Conservation (phyloP, 2,329 filamentous ascomycete genomes). For the Calonectria multiphialidica region DNA sequence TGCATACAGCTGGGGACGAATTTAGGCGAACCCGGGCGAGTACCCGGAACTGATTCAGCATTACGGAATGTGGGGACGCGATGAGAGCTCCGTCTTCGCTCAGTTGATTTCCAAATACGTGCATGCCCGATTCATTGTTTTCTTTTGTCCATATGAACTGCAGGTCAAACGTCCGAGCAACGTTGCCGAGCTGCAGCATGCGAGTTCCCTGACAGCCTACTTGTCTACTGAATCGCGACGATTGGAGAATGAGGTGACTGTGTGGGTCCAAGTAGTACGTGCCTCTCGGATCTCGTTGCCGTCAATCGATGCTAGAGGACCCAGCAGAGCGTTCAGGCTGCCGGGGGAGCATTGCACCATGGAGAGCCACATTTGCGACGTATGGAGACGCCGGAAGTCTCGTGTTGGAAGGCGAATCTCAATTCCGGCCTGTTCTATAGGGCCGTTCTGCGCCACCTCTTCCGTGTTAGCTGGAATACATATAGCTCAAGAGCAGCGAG, state of each 20-base stretch:
- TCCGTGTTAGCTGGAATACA: not conserved
- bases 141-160: not conserved
- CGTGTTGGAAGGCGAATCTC: not conserved
- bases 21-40: not conserved
- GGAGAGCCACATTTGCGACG: conserved; percentile 1
- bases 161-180: not conserved
- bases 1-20: not conserved
- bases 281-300: not conserved
- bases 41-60: not conserved
- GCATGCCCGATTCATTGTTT: not conserved
- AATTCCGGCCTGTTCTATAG: too few relatives aligned
- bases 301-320: not conserved
- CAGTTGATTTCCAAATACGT: not conserved
- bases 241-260: not conserved
- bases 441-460: not conserved
- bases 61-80: not conserved
- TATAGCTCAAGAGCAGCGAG: not conserved
- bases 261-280: not conserved
- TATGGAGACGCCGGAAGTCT: not conserved
- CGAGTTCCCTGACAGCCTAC: not conserved
- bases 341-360: conserved; percentile 4
- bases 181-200: not conserved
- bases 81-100: not conserved
- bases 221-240: not conserved
- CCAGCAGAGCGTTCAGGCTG: not conserved